phyloP scores from a whole-genome alignment of 164 flowering plant genomes.

The Kingdonia uniflora region DNA sequence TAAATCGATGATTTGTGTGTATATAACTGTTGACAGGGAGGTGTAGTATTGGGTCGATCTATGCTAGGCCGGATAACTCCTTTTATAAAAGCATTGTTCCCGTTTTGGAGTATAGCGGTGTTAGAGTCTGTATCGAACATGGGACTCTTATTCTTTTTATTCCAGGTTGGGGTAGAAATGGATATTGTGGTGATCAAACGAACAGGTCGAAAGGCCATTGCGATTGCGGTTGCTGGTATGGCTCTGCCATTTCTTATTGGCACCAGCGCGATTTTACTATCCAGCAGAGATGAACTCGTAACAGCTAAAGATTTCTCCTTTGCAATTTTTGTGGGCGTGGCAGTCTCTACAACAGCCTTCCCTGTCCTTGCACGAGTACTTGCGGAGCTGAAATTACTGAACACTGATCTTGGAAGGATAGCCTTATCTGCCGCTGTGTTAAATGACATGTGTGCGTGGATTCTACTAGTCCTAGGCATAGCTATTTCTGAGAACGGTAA shows the following conservation, averaged over 20 bases:
- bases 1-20: neutral
- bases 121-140: conserved; percentile 47
- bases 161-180: conserved; percentile 58
- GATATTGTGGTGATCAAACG: conserved; percentile 38
- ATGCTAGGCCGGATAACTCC: conserved; percentile 38
- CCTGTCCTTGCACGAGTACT: conserved; percentile 52
- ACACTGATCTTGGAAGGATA: conserved; percentile 38
- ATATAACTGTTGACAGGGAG: conserved; percentile 34
- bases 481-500: conserved; percentile 40
- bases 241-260: conserved; percentile 43
- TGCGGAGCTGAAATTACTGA: conserved; percentile 55
- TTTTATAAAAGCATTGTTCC: conserved; percentile 34
- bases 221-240: conserved; percentile 47
- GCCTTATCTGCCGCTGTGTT: conserved; percentile 68
- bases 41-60: conserved; percentile 60
- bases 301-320: conserved; percentile 26
- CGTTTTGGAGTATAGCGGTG: conserved; percentile 42
- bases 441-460: conserved; percentile 63
- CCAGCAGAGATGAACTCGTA: conserved; percentile 22
- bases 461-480: conserved; percentile 44
- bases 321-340: conserved; percentile 29
- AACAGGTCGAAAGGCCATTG: conserved; percentile 32
- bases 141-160: conserved; percentile 56
- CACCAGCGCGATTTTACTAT: conserved; percentile 27
- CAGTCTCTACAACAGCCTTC: conserved; percentile 8